Evolutionary conservation across 1,139 yeast genomes (phyloP).

Genomic region (Suhomyces wounanorum): DNA sequence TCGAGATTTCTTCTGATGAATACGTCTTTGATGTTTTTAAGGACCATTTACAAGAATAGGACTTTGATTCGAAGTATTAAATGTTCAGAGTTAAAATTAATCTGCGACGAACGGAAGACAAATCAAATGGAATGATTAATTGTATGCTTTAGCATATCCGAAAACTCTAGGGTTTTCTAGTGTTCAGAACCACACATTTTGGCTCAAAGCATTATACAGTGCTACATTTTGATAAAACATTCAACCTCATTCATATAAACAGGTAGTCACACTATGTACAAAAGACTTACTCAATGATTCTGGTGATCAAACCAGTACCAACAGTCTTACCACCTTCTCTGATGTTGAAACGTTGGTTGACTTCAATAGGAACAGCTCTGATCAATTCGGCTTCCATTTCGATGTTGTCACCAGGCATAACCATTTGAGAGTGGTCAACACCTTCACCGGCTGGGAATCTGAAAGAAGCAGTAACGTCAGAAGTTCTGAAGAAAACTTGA

Average conservation of each 20-base stretch:
- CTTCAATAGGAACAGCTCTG: slow-evolving; percentile 92
- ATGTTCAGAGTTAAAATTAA: too few species aligned
- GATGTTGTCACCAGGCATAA: slow-evolving; percentile 97
- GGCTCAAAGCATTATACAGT: too few species aligned
- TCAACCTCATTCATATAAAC: slow-evolving; percentile 1
- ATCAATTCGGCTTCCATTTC: slow-evolving; percentile 94
- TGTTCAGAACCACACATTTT: too few species aligned
- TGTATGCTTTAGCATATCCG: too few species aligned
- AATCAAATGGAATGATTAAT: too few species aligned
- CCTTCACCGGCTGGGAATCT: slow-evolving; percentile 89
- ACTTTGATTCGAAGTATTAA: too few species aligned
- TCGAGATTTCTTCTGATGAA: too few species aligned
- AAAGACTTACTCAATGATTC: slow-evolving; percentile 68
- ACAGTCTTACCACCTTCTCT: slow-evolving; percentile 99
- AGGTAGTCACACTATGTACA: slow-evolving; percentile 6
- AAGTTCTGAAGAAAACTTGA: slow-evolving; percentile 94
- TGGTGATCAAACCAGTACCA: slow-evolving; percentile 96
- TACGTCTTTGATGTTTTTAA: too few species aligned
- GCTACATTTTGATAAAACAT: not conserved
- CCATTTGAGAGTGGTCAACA: slow-evolving; percentile 81
- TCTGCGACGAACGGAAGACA: too few species aligned
- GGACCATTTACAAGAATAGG: too few species aligned
- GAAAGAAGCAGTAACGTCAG: slow-evolving; percentile 90
- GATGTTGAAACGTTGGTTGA: slow-evolving; percentile 96
- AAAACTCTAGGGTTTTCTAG: too few species aligned